These are phyloP conservation scores for Radiomyces spectabilis DNA, from an alignment of 192 early-diverging fungal species.

Conservation along the genomic window DNA sequence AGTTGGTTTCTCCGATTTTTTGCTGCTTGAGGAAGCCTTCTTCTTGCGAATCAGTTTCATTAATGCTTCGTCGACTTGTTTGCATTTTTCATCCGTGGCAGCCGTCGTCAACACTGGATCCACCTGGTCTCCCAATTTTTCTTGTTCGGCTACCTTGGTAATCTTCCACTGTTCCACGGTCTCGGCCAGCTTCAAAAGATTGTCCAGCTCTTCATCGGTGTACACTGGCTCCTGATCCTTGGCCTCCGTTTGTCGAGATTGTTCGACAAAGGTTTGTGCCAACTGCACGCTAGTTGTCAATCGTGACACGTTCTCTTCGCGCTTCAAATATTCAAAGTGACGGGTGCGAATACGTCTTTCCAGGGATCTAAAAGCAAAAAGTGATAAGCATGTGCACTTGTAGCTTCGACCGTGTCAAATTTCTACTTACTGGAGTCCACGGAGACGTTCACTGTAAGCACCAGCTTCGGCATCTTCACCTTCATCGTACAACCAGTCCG, in stretches of 20 bases:
- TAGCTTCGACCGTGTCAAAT: not conserved
- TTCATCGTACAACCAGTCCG: slow-evolving; percentile 85
- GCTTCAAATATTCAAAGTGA: slow-evolving; percentile 34
- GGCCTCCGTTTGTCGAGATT: slow-evolving; percentile 35
- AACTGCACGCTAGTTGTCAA: slow-evolving; percentile 25
- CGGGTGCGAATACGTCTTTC: slow-evolving; percentile 42
- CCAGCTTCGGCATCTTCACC: slow-evolving; percentile 65
- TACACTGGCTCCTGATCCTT: slow-evolving; percentile 48
- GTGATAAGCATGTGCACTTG: not conserved
- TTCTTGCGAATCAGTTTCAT: slow-evolving; percentile 51
- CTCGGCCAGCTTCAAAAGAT: slow-evolving; percentile 44
- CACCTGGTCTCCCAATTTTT: slow-evolving; percentile 40
- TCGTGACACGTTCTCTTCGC: slow-evolving; percentile 34
- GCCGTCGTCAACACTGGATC: slow-evolving; percentile 57
- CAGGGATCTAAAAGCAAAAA: slow-evolving; percentile 23
- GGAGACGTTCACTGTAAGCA: slow-evolving; percentile 46
- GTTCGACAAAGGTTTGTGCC: slow-evolving; percentile 31
- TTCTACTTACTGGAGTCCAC: slow-evolving; percentile 31
- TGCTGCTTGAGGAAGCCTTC: slow-evolving; percentile 6
- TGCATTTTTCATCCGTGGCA: slow-evolving; percentile 45
- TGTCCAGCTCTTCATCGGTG: slow-evolving; percentile 45
- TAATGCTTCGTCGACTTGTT: slow-evolving; percentile 43
- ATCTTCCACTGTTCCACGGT: slow-evolving; percentile 59
- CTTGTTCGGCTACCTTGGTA: slow-evolving; percentile 52
- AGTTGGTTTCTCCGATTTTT: not conserved